Base-by-base conservation (phyloP, 495 filamentous ascomycete species). In the Aspergillus heteromorphus region DNA sequence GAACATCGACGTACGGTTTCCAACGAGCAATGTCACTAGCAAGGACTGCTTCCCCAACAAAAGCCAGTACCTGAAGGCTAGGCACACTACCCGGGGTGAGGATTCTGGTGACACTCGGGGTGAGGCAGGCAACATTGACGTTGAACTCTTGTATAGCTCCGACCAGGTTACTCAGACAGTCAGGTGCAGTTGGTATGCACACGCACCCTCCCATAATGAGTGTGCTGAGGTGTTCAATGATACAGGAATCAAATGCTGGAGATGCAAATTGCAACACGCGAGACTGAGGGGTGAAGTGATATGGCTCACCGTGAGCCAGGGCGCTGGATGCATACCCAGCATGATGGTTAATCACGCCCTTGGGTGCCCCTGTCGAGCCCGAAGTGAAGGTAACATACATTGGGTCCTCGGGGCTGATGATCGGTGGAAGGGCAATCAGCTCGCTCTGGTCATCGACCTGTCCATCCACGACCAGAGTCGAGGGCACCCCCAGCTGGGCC, bases 211-310 rank as follows among this genome's bases (percentile, higher is more conserved):
- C 75, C 17, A 42, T 49, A 1, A 66, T 57, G 16, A 78, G 47
- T 1, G 74, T 72, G 2, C 57, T 65, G n/a, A 76, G 58, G 1
- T 71, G 68, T 10, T 77, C 73, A 7, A 66, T 64, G n/a, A 75
- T 63, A 13, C 55, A 61, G 0, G 66, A 66, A 50, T 78, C 75
- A 38, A 76, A 77, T 1, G 68, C 67, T 16, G 67, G 67, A 1
- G 74, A 65, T 4, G 73, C 68, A 56, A 78, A 79, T 52, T 79
- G 73, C 7, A 79, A 53, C 0, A 75, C 68, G 21, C 76, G 64
- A 10, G 79, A 79, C 1, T 65, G 56, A 0, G 66, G 57, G n/a
- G 71, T 66, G n/a, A 84, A 72, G 10, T 62, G 41, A n/a, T 79
- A 62, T 0, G 73, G 67, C 4, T 17, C 20, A 1, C 56, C 57